Evolutionary conservation across 306 rosid species (phyloP).

Genomic region (Vigna unguiculata): DNA sequence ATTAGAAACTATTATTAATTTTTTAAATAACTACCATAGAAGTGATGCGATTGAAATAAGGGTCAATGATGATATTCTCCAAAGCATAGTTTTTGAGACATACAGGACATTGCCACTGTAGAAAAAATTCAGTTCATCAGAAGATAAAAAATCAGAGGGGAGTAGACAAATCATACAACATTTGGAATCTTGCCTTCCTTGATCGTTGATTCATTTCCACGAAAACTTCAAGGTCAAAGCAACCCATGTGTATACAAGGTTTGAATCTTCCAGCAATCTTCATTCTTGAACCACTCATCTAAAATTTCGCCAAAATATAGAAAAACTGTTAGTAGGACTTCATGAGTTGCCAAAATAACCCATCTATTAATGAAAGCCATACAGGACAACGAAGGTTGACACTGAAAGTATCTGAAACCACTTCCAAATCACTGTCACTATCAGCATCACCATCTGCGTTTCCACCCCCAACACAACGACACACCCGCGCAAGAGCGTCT

Average conservation of each 20-base stretch:
- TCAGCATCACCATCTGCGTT: conserved; percentile 82
- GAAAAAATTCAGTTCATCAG: conserved; percentile 49
- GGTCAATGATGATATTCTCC: conserved; percentile 88
- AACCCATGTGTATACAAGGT: conserved; percentile 95
- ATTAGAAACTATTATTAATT: neutral
- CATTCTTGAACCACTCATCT: conserved; percentile 99
- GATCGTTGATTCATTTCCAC: conserved; percentile 97
- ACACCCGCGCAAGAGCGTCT: conserved; percentile 97
- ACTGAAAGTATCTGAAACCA: conserved; percentile 85
- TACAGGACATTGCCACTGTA: conserved; percentile 99
- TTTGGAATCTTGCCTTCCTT: conserved; percentile 73
- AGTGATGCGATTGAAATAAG: conserved; percentile 88
- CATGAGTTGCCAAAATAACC: conserved; percentile 13
- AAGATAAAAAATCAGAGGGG: conserved; percentile 35
- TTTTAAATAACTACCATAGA: conserved; percentile 64
- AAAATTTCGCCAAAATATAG: conserved; percentile 40
- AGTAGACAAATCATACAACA: conserved; percentile 5
- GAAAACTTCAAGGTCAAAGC: conserved; percentile 98
- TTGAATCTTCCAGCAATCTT: conserved; percentile 98
- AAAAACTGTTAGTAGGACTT: conserved; percentile 39
- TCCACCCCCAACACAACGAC: conserved; percentile 94
- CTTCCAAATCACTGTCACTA: conserved; percentile 97
- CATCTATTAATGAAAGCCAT: conserved; percentile 47
- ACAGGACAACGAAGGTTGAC: conserved; percentile 96
- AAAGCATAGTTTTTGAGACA: conserved; percentile 92